These are phyloP conservation scores for Ophiosphaerella herpotricha DNA, from an alignment of 2,329 filamentous ascomycete species.

Conservation along the genomic window DNA sequence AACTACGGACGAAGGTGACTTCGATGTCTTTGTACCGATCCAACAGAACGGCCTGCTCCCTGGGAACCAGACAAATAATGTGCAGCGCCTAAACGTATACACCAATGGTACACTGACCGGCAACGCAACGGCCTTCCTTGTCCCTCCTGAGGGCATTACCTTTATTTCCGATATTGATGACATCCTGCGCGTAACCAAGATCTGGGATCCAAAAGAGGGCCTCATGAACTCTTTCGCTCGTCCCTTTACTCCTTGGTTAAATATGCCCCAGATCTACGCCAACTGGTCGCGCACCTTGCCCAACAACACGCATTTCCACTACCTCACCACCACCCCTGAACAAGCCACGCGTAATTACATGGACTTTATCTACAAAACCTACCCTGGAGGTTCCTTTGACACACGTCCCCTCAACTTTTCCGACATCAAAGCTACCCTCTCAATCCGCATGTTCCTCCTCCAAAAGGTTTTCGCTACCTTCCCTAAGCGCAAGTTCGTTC, in stretches of 20 bases:
- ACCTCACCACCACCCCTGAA: conserved; percentile 79
- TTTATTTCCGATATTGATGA: conserved; percentile 80
- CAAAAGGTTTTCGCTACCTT: conserved; percentile 76
- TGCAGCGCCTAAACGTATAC: conserved; percentile 72
- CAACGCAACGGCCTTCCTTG: conserved; percentile 77
- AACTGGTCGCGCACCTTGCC: conserved; percentile 72
- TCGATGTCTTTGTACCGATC: conserved; percentile 71
- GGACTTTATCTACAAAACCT: conserved; percentile 77
- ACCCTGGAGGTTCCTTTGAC: conserved; percentile 77
- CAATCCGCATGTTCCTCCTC: conserved; percentile 71
- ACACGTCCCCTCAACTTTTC: conserved; percentile 76
- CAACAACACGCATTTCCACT: conserved; percentile 74
- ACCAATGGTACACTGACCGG: conserved; percentile 67
- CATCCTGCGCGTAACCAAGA: conserved; percentile 79
- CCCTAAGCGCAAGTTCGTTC: conserved; percentile 73
- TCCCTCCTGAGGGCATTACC: conserved; percentile 71
- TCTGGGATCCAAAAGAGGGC: conserved; percentile 75
- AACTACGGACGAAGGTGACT: conserved; percentile 72
- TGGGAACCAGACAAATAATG: conserved; percentile 66
- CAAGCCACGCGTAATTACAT: conserved; percentile 79
- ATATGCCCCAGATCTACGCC: conserved; percentile 79
- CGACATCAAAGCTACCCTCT: conserved; percentile 72
- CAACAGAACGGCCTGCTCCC: conserved; percentile 59
- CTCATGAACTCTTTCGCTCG: conserved; percentile 77
- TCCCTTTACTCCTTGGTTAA: conserved; percentile 72